Evolutionary conservation across 495 filamentous ascomycete species (phyloP), one percentile per base, ranked within the genome.

Genomic region (Cenococcum geophilum): DNA sequence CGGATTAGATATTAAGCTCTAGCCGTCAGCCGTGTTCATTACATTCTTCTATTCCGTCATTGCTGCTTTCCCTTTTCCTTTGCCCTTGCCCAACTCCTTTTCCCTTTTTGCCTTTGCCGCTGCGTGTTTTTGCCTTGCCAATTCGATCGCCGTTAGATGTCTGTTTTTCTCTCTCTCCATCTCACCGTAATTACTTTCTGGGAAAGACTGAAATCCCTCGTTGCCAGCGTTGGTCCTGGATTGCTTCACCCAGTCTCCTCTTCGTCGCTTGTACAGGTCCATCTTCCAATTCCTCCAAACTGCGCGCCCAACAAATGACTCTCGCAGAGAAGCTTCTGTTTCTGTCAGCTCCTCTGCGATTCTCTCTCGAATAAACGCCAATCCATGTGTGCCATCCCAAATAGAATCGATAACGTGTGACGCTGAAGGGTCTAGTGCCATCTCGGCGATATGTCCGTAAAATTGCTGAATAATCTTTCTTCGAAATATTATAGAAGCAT

Each of bases 221-320:
- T 73, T 74, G 34, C 72, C 73, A 50, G 68, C 72, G n/a, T 67
- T 67, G 6, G 61, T 82, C 75, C 87, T 89, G 16, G 83, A 86
- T 73, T 83, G 83, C 21, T 75, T 73, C 27, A 85, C 79, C 89
- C 89, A 95, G 37, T 91, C 87, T 21, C 74, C 77, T 42, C 83
- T 74, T 52, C 82, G 77, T 50, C 83, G 76, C 64, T 86, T 88
- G 74, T 86, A 97, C 22, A 92, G 69, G 73, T 97, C 93, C 76
- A 96, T 91, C 56, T 80, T 82, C 95, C 93, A 98, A 62, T 93
- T 89, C 57, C 86, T 78, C 92, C 91, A 97, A 11, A 95, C 89
- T 2, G 85, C 87, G 5, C 91, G 76, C 2, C 93, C 93, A 23
- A 86, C 77, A 64, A 82, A 86, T 0, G 84, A 86, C 59, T 89